Conservation (phyloP, 139 green algal genomes). For the Coccomyxa sp. region DNA sequence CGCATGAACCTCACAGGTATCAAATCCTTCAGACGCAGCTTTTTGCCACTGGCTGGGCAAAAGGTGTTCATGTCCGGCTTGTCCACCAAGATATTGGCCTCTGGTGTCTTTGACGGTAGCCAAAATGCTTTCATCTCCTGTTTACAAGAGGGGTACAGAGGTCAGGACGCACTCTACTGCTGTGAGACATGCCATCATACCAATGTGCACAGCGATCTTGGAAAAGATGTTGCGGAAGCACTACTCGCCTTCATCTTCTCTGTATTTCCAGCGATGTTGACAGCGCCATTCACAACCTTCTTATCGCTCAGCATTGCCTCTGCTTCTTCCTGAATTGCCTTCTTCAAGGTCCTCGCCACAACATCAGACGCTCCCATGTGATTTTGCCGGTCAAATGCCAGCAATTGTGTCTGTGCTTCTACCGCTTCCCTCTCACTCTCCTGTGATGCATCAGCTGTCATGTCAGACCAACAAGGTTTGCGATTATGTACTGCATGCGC, state of each 20-base stretch:
- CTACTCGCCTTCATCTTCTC: constrained; percentile 54
- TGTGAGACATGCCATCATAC: not conserved
- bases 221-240: not conserved
- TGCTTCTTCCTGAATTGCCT: constrained; percentile 41
- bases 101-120: constrained; percentile 56
- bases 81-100: constrained; percentile 41
- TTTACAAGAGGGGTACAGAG: not conserved
- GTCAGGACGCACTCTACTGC: not conserved
- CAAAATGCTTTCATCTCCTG: constrained; percentile 74
- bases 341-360: constrained; percentile 17
- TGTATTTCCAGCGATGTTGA: constrained; percentile 71
- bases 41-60: constrained; percentile 76
- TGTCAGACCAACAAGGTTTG: not conserved
- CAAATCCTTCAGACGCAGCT: constrained; percentile 79
- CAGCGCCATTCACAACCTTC: constrained; percentile 25
- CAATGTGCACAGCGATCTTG: not conserved
- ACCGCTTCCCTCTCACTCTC: constrained; percentile 50
- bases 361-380: constrained; percentile 68
- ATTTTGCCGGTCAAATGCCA: constrained; percentile 84
- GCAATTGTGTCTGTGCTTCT: constrained; percentile 55
- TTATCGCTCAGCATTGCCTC: constrained; percentile 43
- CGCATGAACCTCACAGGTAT: constrained; percentile 61
- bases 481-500: not conserved
- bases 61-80: constrained; percentile 68
- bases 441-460: constrained; percentile 18